Conservation (phyloP, 1,284 basidiomycete species). For the Vanrija sp. region DNA sequence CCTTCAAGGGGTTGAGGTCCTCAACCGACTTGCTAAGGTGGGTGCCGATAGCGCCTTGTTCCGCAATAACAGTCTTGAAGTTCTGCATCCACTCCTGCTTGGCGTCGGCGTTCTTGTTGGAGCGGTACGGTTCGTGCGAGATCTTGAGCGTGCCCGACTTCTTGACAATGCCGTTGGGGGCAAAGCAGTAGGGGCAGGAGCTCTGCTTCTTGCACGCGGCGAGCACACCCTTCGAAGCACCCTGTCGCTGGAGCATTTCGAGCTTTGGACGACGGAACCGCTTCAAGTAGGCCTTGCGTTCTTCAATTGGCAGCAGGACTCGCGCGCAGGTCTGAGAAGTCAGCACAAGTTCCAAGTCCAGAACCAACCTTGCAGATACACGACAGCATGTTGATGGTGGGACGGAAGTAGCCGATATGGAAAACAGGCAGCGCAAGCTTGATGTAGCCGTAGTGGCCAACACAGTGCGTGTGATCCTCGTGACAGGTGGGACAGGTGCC, state of each 20-base stretch:
- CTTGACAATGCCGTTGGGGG: conserved; percentile 94
- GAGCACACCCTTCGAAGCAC: conserved; percentile 85
- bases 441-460: conserved; percentile 97
- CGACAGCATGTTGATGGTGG: conserved; percentile 88
- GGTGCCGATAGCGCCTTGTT: conserved; percentile 78
- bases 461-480: conserved; percentile 86
- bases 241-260: conserved; percentile 88
- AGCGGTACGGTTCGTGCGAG: conserved; percentile 94
- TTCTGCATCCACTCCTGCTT: conserved; percentile 82
- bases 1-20: conserved; percentile 92
- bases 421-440: conserved; percentile 94
- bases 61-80: conserved; percentile 76
- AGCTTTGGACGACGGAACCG: conserved; percentile 84
- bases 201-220: conserved; percentile 81
- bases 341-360: background rate
- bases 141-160: conserved; percentile 94
- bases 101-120: conserved; percentile 87
- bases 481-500: conserved; percentile 94
- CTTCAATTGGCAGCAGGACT: conserved; percentile 84
- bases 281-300: conserved; percentile 77
- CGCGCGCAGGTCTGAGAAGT: conserved; percentile 77
- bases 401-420: conserved; percentile 97
- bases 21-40: conserved; percentile 88
- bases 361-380: conserved; percentile 84
- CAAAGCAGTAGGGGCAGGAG: conserved; percentile 88